phyloP scores from a whole-genome alignment of 2,329 filamentous ascomycete genomes.

The Parastagonospora avenae region DNA sequence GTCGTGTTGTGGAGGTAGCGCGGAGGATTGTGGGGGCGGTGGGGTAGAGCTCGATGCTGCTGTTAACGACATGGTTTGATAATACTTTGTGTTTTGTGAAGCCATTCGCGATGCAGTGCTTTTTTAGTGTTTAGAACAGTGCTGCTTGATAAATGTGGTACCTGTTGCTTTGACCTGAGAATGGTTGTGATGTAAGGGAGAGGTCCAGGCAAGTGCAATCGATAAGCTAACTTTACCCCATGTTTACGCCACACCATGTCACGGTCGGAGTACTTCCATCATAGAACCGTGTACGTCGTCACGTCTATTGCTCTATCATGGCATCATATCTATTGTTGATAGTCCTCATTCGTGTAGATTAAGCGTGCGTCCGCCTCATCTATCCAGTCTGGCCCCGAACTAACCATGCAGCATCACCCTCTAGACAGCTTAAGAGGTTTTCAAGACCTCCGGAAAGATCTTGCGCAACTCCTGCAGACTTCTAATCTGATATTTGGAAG shows the following conservation, averaged over 20 bases:
- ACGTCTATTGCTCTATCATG: no score
- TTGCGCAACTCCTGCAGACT: constrained; percentile 75
- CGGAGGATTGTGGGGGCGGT: constrained; percentile 36
- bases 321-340: no score
- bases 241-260: no score
- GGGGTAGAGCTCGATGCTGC: constrained; percentile 13
- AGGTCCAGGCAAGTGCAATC: not conserved
- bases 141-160: not conserved
- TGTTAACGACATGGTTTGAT: constrained; percentile 2
- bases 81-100: not conserved
- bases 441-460: constrained; percentile 87
- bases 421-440: constrained; percentile 42
- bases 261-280: no score
- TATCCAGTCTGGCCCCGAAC: no score
- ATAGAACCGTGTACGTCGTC: no score
- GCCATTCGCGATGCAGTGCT: not conserved
- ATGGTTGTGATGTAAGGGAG: not conserved
- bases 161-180: not conserved
- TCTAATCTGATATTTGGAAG: constrained; percentile 75
- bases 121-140: not conserved
- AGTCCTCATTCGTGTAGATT: no score
- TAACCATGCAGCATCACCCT: not conserved
- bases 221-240: not conserved
- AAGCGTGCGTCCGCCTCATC: no score
- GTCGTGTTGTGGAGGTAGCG: constrained; percentile 26